Conservation (phyloP, 164 flowering plant genomes). For the Magnolia changhungtana region DNA sequence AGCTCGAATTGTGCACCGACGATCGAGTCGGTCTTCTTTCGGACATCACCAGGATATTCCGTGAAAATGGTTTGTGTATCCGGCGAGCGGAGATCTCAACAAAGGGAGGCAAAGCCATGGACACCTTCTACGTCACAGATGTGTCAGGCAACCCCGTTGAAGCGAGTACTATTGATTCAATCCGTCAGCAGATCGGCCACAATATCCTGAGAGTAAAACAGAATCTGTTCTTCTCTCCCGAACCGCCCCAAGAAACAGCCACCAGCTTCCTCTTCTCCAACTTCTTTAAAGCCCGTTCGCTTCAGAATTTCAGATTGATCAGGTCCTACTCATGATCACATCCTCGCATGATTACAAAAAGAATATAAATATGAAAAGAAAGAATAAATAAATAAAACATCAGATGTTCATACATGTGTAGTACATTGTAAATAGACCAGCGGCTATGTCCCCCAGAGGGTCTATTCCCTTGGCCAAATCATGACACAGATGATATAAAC, state of each 20-base stretch:
- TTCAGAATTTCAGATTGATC: conserved; percentile 47
- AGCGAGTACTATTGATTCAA: conserved; percentile 59
- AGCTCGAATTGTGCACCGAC: conserved; percentile 64
- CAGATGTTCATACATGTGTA: not conserved
- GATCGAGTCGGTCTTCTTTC: conserved; percentile 58
- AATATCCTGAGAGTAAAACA: conserved; percentile 49
- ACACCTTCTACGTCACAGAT: conserved; percentile 76
- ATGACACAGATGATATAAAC: too few species aligned
- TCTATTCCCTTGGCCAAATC: too few species aligned
- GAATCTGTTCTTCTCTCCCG: conserved; percentile 22
- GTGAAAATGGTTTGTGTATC: conserved; percentile 75
- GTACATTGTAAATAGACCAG: too few species aligned
- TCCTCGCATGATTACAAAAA: not conserved
- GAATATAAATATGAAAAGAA: not conserved
- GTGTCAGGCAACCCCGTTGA: conserved; percentile 73
- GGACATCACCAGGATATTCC: conserved; percentile 75
- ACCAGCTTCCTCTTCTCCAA: conserved; percentile 55
- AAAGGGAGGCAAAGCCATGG: conserved; percentile 56
- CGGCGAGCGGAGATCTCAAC: conserved; percentile 80
- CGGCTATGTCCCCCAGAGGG: too few species aligned
- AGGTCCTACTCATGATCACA: conserved; percentile 43
- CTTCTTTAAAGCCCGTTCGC: conserved; percentile 51
- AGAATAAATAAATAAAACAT: not conserved
- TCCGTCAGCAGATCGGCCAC: conserved; percentile 62
- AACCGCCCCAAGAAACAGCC: conserved; percentile 44